Percentiles rank a stretch among this genome's conserved stretches.
These are phyloP conservation scores for Didymella glomerata DNA, from an alignment of 2,329 filamentous ascomycete species.

Conservation along the genomic window DNA sequence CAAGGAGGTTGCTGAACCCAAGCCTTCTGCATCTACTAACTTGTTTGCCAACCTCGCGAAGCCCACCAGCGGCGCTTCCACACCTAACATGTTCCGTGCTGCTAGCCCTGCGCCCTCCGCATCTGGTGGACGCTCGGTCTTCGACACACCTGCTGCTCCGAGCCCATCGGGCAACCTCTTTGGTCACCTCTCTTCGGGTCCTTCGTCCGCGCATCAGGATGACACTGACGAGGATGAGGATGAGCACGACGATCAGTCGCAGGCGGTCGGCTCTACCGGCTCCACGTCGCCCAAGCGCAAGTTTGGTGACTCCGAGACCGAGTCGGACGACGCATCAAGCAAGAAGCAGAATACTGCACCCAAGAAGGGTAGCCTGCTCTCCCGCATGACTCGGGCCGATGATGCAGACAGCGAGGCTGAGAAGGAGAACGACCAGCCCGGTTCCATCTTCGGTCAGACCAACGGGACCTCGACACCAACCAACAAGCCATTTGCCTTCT, in stretches of 20 bases:
- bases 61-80: constrained; percentile 34
- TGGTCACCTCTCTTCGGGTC: constrained; percentile 45
- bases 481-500: constrained; percentile 37
- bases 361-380: constrained; percentile 35
- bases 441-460: constrained; percentile 30
- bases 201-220: constrained; percentile 44
- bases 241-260: constrained; percentile 25
- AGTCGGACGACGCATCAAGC: constrained; percentile 37
- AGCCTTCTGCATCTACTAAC: constrained; percentile 27
- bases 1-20: neutral
- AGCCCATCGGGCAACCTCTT: constrained; percentile 44
- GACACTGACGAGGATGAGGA: constrained; percentile 39
- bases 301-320: constrained; percentile 34
- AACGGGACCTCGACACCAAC: constrained; percentile 42
- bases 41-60: constrained; percentile 32
- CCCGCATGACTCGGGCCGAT: constrained; percentile 40
- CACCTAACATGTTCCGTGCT: constrained; percentile 35
- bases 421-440: constrained; percentile 31
- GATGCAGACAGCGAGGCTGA: constrained; percentile 33
- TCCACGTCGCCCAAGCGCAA: constrained; percentile 38
- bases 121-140: constrained; percentile 42
- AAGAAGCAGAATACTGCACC: constrained; percentile 29
- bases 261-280: constrained; percentile 25
- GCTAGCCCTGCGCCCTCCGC: constrained; percentile 45
- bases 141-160: constrained; percentile 37